Percentiles rank a stretch among this genome's conserved stretches.
Evolutionary conservation across 805 yeast species (phyloP).

Genomic region (Wickerhamomyces hampshirensis): DNA sequence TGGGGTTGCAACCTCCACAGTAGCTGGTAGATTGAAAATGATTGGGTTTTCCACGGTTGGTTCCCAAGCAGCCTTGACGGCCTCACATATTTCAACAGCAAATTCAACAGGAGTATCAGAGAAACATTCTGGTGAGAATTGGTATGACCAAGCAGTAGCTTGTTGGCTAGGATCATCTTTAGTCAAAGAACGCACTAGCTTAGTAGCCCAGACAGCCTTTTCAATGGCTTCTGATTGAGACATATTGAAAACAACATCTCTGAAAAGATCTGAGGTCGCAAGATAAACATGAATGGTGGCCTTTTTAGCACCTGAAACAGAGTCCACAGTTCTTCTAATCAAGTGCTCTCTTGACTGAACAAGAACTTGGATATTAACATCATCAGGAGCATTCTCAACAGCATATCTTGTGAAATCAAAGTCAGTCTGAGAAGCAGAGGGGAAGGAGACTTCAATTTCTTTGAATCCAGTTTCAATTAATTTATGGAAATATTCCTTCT

Average conservation of each 20-base stretch:
- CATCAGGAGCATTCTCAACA: conserved; percentile 73
- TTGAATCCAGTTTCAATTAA: conserved; percentile 70
- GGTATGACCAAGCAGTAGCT: conserved; percentile 65
- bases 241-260: conserved; percentile 74
- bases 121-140: conserved; percentile 77
- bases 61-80: conserved; percentile 74
- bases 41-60: conserved; percentile 72
- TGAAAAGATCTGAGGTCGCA: conserved; percentile 71
- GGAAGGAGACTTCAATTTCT: conserved; percentile 78
- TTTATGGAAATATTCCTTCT: conserved; percentile 70
- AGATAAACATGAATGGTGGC: conserved; percentile 71
- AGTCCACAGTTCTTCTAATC: conserved; percentile 68
- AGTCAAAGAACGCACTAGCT: conserved; percentile 61
- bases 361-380: conserved; percentile 67
- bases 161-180: conserved; percentile 66
- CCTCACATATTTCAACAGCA: conserved; percentile 74
- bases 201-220: conserved; percentile 68
- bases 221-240: conserved; percentile 60
- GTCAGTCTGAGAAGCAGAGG: conserved; percentile 79
- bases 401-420: conserved; percentile 79
- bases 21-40: conserved; percentile 75
- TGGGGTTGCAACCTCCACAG: conserved; percentile 75
- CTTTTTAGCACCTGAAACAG: conserved; percentile 65
- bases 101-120: conserved; percentile 70
- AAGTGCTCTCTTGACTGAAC: conserved; percentile 76